These are phyloP conservation scores for Colletotrichum caudatum DNA, from an alignment of 2,329 filamentous ascomycete species.

Conservation along the genomic window DNA sequence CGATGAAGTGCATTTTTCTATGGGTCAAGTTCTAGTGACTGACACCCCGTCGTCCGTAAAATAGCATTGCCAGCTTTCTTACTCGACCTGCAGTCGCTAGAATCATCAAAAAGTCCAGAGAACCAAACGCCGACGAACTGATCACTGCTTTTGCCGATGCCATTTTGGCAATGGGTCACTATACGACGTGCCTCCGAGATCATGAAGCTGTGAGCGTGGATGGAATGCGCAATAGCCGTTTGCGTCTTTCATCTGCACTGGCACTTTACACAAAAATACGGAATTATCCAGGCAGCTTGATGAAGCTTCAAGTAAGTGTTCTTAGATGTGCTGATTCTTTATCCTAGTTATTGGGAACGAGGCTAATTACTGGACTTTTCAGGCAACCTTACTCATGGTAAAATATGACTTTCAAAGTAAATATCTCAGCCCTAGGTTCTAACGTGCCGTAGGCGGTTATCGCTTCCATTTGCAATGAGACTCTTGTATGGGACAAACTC, in stretches of 20 bases:
- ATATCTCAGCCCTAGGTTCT: neutral
- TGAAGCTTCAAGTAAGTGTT: constrained; percentile 26
- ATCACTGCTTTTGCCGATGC: constrained; percentile 4
- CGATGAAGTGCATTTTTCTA: neutral
- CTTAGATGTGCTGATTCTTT: no score
- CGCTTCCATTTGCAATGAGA: constrained; percentile 26
- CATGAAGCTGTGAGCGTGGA: neutral
- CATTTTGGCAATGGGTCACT: constrained; percentile 17
- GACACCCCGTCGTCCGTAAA: neutral
- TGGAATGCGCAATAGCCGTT: neutral
- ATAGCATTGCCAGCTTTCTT: constrained; percentile 19
- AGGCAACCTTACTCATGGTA: constrained; percentile 17
- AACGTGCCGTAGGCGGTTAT: constrained; percentile 21
- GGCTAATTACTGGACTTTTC: neutral
- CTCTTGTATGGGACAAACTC: constrained; percentile 27
- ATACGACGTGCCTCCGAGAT: constrained; percentile 18
- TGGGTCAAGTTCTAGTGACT: no score
- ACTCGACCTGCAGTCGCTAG: constrained; percentile 20
- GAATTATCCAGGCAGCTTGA: constrained; percentile 10
- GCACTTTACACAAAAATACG: constrained; percentile 1
- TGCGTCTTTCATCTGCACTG: constrained; percentile 5
- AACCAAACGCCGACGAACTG: neutral
- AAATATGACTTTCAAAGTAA: neutral
- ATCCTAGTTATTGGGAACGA: neutral
- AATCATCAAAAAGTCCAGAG: constrained; percentile 8